Evolutionary conservation across 495 filamentous ascomycete species (phyloP), one percentile per base, ranked within the genome.

Genomic region (Annulohypoxylon moriforme): DNA sequence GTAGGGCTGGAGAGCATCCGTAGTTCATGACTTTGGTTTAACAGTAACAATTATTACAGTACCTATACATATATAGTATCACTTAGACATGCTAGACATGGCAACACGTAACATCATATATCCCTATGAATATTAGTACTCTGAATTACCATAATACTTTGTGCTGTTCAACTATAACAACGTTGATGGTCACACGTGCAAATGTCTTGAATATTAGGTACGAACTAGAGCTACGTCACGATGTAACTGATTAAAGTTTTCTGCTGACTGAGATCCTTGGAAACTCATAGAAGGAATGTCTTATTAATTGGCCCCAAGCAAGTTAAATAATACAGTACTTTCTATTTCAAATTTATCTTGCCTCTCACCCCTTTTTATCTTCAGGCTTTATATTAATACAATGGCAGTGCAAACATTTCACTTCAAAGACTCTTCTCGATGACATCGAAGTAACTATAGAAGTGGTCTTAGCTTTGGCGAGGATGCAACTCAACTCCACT

Each of bases 201-300:
- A 18, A 18, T 18, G 4, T 44, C n/a, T 18, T 16, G 7, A 18
- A 5, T 44, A 20, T 20, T 44, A 40, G 20, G 31, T 38, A 13
- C 24, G 33, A 36, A 40, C n/a, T 14, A 9, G 22, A 2, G 9
- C 10, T 52, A 44, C 24, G 29, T 53, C 34, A 40, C 40, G 34
- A 31, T 13, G 46, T 25, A 57, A 57, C 52, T 18, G 6, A 65
- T 57, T 36, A 65, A 25, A 29, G 29, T 9, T 56, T 50, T 63
- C 38, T 58, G 68, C 62, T 66, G 62, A 71, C 34, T 38, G 61
- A 61, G 56, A 65, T 55, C 10, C 36, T 60, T 62, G 31, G 67
- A 64, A 69, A 11, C 60, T 7, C 16, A 49, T 53, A 52, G 67
- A 69, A 69, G 22, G n/a, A 20, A 60, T 5, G 13, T 50, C 0